A percentile compares a stretch with the other conserved stretches of the same genome.
Evolutionary conservation across 345 rosid species (phyloP).

Genomic region (Euphorbia pulcherrima): DNA sequence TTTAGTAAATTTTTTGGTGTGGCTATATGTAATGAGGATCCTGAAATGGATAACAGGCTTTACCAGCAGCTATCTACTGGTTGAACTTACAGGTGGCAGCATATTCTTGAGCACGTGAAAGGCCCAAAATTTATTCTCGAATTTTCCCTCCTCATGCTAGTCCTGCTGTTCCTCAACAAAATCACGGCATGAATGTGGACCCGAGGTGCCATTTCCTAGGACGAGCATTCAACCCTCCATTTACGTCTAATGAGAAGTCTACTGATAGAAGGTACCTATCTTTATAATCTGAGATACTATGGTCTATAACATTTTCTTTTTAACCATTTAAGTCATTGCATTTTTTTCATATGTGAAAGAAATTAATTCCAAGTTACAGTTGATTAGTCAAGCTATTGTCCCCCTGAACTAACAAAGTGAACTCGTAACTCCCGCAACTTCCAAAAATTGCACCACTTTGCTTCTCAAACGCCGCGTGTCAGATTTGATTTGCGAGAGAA

Average conservation of each 20-base stretch:
- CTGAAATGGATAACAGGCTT: constrained; percentile 88
- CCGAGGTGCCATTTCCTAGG: constrained; percentile 1
- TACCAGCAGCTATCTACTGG: constrained; percentile 93
- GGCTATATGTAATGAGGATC: constrained; percentile 55
- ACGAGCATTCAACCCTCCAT: not conserved
- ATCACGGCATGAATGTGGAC: constrained; percentile 31
- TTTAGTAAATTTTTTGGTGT: constrained; percentile 21
- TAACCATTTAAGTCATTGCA: not conserved
- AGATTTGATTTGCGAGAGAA: too few relatives aligned
- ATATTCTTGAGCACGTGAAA: constrained; percentile 30
- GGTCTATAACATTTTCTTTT: not conserved
- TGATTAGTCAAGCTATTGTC: too few relatives aligned
- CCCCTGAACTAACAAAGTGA: too few relatives aligned
- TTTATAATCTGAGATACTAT: not conserved
- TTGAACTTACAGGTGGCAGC: constrained; percentile 97
- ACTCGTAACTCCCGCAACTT: too few relatives aligned
- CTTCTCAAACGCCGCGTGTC: too few relatives aligned
- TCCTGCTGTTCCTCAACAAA: constrained; percentile 56
- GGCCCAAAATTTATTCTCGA: constrained; percentile 55
- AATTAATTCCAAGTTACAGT: too few relatives aligned
- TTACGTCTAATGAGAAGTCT: not conserved
- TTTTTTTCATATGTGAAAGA: not conserved
- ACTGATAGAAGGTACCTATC: constrained; percentile 1
- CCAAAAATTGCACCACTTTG: too few relatives aligned
- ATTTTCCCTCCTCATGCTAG: constrained; percentile 49